Evolutionary conservation across 176 grass and related monocot genomes (phyloP), one percentile per base, ranked within the genome.

Genomic region (Chrysopogon serrulatus): DNA sequence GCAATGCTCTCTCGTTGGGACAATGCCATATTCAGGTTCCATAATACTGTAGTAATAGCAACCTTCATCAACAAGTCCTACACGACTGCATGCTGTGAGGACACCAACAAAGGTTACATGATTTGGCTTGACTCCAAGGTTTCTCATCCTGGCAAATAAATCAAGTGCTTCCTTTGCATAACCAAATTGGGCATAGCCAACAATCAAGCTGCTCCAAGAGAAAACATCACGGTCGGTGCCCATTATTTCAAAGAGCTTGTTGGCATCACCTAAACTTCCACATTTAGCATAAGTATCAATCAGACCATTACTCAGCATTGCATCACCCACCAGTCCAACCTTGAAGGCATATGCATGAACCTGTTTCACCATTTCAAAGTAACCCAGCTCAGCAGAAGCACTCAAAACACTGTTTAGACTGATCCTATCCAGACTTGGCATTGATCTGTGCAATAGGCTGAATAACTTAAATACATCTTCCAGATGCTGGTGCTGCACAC

Each of bases 171-270:
- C 77, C 68, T 37, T 87, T 56, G 80, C 89, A 83, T 90, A 75
- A 44, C 93, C 96, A 92, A 86, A 87, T 74, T 98, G 82, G 28
- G 96, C 91, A 90, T 98, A 93, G 18, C 93, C 96, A 81, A 93
- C 71, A 92, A 95, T 93, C 85, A 94, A 87, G 37, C 87, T 93
- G 79, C 94, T 98, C 93, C 96, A 98, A 60, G 96, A 98, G 36
- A 90, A 90, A 15, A 88, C 72, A 83, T 98, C 91, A 48, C 69
- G 61, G 17, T 80, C 71, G 30, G 57, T 76, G 36, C 37, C 79
- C 89, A 95, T 94, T 30, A 69, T 82, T 84, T 98, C 87, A 84
- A 98, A 95, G 79, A 77, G 82, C 56, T 82, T 73, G 21, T 74
- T 84, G 30, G 93, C 91, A 77, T 93, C 89, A 74, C 88, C 64